Base-by-base conservation (phyloP, 306 rosid genomes). In the Rosa lucieae region DNA sequence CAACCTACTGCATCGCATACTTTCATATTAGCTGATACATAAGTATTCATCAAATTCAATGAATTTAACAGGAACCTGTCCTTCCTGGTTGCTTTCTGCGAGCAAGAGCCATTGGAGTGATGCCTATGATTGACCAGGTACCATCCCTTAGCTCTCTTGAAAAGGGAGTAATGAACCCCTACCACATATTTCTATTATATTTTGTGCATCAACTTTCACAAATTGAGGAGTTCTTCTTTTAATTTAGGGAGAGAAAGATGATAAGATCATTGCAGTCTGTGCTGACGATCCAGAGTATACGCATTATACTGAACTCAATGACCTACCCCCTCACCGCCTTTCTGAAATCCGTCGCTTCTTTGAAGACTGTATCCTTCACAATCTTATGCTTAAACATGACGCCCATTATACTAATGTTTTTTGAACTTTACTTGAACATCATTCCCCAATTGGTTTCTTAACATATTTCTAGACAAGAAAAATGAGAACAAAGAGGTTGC, bases 41-140 rank as follows among this genome's bases (percentile, higher is more conserved):
- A 29, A 35, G 76, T 49, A 49, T 47, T 76, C 32, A 74, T 40
- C 51, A 18, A 73, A 69, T 68, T 87, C 39, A 17, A 66, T 86
- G 52, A 78, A 84, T 72, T 81, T 76, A n/a, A 23, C 74, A 96
- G 98, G 99, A 96, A 85, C 99, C 99, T 20, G 87, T 96, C 76
- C 90, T 96, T 88, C 97, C 99, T 43, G 99, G 99, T 77, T 90
- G 96, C 83, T 96, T 96, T 79, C 93, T 93, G 49, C 82, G 99
- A 83, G 99, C 99, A 74, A 88, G 80, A 78, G 93, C 98, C 86
- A 89, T 96, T 73, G 98, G 99, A 88, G 85, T 96, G 8, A 96
- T 96, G 98, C 97, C 99, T 23, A 96, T 96, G 99, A 96, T 96
- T 82, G 99, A 96, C 76, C 97, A 91, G 97, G 99, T 94, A 86